Base-by-base conservation (phyloP, 176 grass and related monocot genomes). In the Poa annua region DNA sequence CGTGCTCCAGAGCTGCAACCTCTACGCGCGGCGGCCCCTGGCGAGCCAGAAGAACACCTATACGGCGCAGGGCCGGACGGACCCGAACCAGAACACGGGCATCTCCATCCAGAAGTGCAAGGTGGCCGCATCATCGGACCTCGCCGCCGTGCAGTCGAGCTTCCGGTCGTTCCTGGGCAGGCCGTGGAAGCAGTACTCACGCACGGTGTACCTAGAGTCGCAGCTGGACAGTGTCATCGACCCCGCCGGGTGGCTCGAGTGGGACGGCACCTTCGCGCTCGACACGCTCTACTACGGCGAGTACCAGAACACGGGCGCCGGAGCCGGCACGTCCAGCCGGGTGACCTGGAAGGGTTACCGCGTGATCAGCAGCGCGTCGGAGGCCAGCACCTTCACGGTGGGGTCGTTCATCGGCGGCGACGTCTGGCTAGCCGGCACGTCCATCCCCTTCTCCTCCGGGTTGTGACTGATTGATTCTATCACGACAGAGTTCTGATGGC, bases 61-160 rank as follows among this genome's bases (percentile, higher is more conserved):
- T 84, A 92, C 92, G 19, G 94, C 92, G 17, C 94, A 97, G 72
- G 94, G 94, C 0, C 79, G 92, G 0, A 92, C 92, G 47, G 92
- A 97, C 73, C 92, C 92, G 1, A 94, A 97, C 80, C 92, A 97
- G 71, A 97, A 97, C 85, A 94, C 94, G 1, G 90, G 94, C 55
- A 97, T 94, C 85, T 90, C 92, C 38, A 20, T 97, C 50, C 94
- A 94, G 19, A 66, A 74, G 0, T 94, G 92, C 83, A 97, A 97
- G 86, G 89, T 97, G 0, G 68, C 92, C 0, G 94, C 94, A 0
- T 89, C 91, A 0, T 49, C 89, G 0, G 94, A 97, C 69, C 87
- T 97, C 68, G 80, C 47, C 44, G 64, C 64, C 36, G 88, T 39
- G 1, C 75, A 68, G 33, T 86, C 88, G 3, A 85, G 15, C 50